Evolutionary conservation across 345 rosid species (phyloP).

Genomic region (Cardamine occulta): DNA sequence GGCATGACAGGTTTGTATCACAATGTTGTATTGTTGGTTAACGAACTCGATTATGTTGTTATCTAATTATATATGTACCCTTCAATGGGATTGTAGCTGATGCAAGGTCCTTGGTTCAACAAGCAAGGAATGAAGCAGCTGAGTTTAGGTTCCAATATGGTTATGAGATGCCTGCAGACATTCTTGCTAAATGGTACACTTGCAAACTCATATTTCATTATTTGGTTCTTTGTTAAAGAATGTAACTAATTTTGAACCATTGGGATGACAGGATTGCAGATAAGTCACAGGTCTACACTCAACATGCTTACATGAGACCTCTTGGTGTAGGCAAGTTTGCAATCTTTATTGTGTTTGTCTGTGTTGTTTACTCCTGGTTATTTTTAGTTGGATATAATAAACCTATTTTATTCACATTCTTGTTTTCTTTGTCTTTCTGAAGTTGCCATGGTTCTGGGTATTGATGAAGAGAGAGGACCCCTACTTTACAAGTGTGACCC

Average conservation of each 20-base stretch:
- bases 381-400: neutral
- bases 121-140: slow-evolving; percentile 99
- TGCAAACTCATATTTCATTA: neutral
- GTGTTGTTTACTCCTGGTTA: slow-evolving; percentile 1
- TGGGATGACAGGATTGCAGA: slow-evolving; percentile 79
- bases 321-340: slow-evolving; percentile 89
- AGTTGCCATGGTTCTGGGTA: slow-evolving; percentile 98
- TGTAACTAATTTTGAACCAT: slow-evolving; percentile 8
- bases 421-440: slow-evolving; percentile 27
- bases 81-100: slow-evolving; percentile 64
- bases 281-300: slow-evolving; percentile 97
- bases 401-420: neutral
- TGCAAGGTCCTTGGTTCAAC: slow-evolving; percentile 97
- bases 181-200: slow-evolving; percentile 66
- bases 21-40: neutral
- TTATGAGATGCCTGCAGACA: slow-evolving; percentile 98
- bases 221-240: neutral
- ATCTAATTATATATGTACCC: neutral
- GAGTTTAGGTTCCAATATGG: slow-evolving; percentile 95
- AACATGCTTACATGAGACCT: slow-evolving; percentile 99
- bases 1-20: slow-evolving; percentile 82
- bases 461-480: slow-evolving; percentile 96
- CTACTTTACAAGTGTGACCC: slow-evolving; percentile 97
- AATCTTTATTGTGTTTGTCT: slow-evolving; percentile 15
- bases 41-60: neutral